Conservation (phyloP, 2,329 filamentous ascomycete species). For the Penicillium sp. region DNA sequence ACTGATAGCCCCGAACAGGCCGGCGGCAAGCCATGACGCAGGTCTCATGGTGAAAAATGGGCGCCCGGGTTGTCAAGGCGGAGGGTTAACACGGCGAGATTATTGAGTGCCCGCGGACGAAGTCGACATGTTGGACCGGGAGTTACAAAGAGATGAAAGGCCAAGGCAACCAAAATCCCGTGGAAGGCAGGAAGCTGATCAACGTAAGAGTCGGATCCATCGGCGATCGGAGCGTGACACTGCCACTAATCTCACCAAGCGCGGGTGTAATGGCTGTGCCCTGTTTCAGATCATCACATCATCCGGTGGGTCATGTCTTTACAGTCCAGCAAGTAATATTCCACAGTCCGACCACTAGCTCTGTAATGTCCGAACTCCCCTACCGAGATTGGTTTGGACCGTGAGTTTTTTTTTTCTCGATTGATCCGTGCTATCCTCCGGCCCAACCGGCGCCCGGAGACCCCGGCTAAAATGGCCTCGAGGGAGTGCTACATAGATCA, state of each 20-base stretch:
- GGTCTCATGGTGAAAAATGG: conserved; percentile 13
- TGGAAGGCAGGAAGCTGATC: neutral
- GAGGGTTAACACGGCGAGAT: neutral
- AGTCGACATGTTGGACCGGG: neutral
- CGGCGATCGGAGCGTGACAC: neutral
- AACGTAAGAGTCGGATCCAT: conserved; percentile 3
- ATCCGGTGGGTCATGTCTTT: neutral
- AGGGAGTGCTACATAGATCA: no score
- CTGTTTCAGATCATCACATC: neutral
- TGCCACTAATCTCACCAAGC: neutral
- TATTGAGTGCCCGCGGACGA: neutral
- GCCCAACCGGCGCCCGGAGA: neutral
- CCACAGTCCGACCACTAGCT: neutral
- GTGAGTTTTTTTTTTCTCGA: neutral
- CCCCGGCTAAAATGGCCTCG: neutral
- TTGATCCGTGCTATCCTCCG: neutral
- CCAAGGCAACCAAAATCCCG: conserved; percentile 1
- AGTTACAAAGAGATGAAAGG: neutral
- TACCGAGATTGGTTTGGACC: neutral
- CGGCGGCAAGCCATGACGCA: conserved; percentile 13
- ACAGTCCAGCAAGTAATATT: neutral
- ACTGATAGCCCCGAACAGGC: conserved; percentile 8
- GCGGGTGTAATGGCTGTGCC: no score
- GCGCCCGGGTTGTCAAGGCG: neutral
- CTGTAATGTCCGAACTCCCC: neutral